phyloP scores from a whole-genome alignment of 2,329 filamentous ascomycete genomes.

The Xenoacremonium recifei region DNA sequence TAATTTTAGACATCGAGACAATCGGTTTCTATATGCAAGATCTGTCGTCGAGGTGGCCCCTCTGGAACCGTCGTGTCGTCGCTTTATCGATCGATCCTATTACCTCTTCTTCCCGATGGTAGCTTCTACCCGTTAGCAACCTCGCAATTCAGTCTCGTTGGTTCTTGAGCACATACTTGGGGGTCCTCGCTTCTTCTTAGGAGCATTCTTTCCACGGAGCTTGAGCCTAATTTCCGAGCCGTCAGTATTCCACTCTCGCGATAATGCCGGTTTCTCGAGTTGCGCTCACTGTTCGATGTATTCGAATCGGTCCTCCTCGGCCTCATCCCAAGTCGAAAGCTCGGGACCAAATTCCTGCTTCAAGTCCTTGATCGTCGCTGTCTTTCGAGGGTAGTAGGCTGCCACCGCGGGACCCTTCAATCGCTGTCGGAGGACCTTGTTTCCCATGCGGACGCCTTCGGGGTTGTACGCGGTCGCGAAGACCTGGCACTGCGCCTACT shows the following conservation, averaged over 20 bases:
- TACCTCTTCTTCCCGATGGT: too few relatives aligned
- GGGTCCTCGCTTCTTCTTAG: slow-evolving; percentile 77
- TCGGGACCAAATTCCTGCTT: slow-evolving; percentile 66
- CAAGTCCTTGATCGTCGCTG: slow-evolving; percentile 71
- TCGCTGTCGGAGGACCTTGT: slow-evolving; percentile 87
- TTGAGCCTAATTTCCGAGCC: slow-evolving; percentile 65
- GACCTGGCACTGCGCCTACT: slow-evolving; percentile 82
- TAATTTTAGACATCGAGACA: too few relatives aligned
- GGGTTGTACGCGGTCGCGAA: slow-evolving; percentile 94
- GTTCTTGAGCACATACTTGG: slow-evolving; percentile 29
- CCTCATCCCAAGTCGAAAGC: slow-evolving; percentile 69
- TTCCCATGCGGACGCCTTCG: slow-evolving; percentile 75
- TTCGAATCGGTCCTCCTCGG: slow-evolving; percentile 77
- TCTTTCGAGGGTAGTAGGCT: slow-evolving; percentile 82
- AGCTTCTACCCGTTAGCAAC: too few relatives aligned
- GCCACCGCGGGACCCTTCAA: slow-evolving; percentile 79
- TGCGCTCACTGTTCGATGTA: slow-evolving; percentile 62
- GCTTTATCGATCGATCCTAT: too few relatives aligned
- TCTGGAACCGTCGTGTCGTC: too few relatives aligned
- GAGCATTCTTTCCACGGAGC: slow-evolving; percentile 78
- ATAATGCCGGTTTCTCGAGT: too few relatives aligned
- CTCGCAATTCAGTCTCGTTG: too few relatives aligned
- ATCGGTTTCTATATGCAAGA: too few relatives aligned
- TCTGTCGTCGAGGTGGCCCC: too few relatives aligned
- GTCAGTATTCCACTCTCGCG: too few relatives aligned